Evolutionary conservation across 73 alveolate genomes (phyloP).

Genomic region (Paramecium pentaurelia): DNA sequence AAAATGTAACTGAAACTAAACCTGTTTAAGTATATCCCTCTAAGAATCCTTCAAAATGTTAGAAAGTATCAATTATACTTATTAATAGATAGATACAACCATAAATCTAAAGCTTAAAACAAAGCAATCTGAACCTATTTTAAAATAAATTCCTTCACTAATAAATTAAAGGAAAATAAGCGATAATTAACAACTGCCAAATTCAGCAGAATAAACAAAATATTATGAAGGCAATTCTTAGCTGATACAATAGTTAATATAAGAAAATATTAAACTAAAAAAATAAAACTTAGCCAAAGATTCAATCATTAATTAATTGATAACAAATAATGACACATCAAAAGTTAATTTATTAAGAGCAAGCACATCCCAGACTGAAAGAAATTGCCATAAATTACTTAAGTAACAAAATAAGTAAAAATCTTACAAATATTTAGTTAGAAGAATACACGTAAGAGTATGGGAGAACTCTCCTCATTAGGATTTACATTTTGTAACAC

Average conservation of each 20-base stretch:
- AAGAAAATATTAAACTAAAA: background rate
- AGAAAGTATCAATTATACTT: background rate
- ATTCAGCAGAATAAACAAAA: background rate
- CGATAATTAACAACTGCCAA: background rate
- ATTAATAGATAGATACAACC: background rate
- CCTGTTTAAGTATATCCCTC: background rate
- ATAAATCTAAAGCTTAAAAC: background rate
- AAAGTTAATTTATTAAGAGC: background rate
- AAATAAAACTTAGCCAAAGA: background rate
- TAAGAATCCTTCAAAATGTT: background rate
- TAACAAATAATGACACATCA: background rate
- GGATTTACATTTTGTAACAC: slow-evolving; percentile 7
- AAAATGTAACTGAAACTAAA: background rate
- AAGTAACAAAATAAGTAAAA: background rate
- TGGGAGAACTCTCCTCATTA: background rate
- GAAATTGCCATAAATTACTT: background rate
- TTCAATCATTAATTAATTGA: background rate
- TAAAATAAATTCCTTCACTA: background rate
- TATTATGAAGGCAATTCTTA: background rate
- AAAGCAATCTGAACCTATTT: background rate
- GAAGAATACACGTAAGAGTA: background rate
- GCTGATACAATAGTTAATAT: background rate
- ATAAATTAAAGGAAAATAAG: background rate
- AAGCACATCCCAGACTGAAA: background rate
- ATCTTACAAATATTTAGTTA: background rate